Base-by-base conservation (phyloP, 2,329 filamentous ascomycete species). In the Colletotrichum salicis region DNA sequence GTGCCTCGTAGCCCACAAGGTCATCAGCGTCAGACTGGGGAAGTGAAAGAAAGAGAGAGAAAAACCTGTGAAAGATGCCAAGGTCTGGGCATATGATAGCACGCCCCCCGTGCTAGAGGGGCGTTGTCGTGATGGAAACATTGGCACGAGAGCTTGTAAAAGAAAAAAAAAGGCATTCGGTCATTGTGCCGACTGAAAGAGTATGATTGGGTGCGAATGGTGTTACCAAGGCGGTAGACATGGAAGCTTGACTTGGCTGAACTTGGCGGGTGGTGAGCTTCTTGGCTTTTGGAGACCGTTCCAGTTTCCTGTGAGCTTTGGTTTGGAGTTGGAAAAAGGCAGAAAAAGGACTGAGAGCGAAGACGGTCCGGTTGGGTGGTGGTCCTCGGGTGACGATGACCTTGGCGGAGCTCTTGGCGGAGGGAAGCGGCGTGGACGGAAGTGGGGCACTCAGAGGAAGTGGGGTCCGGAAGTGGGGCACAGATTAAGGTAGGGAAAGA, bases 381-480 rank as follows among this genome's bases (percentile, higher is more conserved):
- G 64, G 65, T 72, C 68, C 65, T 61, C 65, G 65, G 70, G 70
- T 72, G 70, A 72, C 60, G 65, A 64, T 70, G 65, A 70, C 70
- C 70, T 72, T 72, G 65, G 70, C 70, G 69, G 65, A 69, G 35
- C 45, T 68, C 69, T 71, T 71, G 69, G 69, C 69, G 65, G 69
- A 71, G 57, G 64, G 69, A 48, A 59, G 69, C 69, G 69, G 64
- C 69, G 68, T 62, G 15, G 55, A 70, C 70, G 66, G 70, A 48
- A 64, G 65, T 64, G 70, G 70, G 66, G 59, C 59, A 19, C 33
- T 24, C 61, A 56, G 61, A 55, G 70, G 55, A 51, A 61, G 62
- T 67, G 68, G 68, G 22, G 68, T 35, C 63, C 55, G 63, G 19
- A 4, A 27, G 52, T 71, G 65, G 69, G 54, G 45, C 59, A 35